Evolutionary conservation across 2,329 filamentous ascomycete genomes (phyloP).

Genomic region (Xylaria sp.): DNA sequence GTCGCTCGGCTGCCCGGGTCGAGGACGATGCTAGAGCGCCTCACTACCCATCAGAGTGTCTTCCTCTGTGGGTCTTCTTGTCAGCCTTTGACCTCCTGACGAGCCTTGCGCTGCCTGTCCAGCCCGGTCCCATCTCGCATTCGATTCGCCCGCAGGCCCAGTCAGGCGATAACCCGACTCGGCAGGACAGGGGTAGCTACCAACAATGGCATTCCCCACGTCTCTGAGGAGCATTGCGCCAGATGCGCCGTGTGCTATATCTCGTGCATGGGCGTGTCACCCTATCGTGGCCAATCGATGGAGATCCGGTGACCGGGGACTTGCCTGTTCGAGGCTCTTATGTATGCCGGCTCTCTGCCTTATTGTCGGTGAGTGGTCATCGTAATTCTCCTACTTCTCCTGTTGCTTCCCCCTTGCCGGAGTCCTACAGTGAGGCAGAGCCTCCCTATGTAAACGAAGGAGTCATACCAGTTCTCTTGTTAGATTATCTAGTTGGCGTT

Average conservation of each 20-base stretch:
- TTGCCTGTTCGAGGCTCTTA: constrained; percentile 20
- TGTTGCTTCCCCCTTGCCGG: constrained; percentile 13
- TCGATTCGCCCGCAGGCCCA: too few relatives aligned
- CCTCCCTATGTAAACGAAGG: background rate
- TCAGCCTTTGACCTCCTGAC: constrained; percentile 3
- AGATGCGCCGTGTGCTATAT: constrained; percentile 19
- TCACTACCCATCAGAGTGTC: too few relatives aligned
- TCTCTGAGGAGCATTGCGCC: constrained; percentile 14
- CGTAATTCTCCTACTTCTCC: constrained; percentile 8
- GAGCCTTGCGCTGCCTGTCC: constrained; percentile 18
- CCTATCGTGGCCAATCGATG: constrained; percentile 21
- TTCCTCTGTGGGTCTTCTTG: too few relatives aligned
- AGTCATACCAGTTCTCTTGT: background rate
- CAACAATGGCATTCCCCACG: constrained; percentile 15
- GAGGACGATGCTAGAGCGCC: constrained; percentile 13
- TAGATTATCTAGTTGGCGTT: constrained; percentile 17
- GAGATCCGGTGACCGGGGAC: constrained; percentile 14
- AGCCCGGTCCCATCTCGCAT: constrained; percentile 15
- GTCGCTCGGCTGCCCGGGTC: constrained; percentile 23
- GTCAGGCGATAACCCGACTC: constrained; percentile 7
- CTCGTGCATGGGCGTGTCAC: constrained; percentile 8
- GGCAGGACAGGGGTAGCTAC: constrained; percentile 5
- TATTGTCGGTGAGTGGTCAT: constrained; percentile 25
- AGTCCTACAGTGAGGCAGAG: constrained; percentile 1
- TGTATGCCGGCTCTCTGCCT: constrained; percentile 21